phyloP scores from a whole-genome alignment of 129 eudicot genomes.

The Calendula officinalis region DNA sequence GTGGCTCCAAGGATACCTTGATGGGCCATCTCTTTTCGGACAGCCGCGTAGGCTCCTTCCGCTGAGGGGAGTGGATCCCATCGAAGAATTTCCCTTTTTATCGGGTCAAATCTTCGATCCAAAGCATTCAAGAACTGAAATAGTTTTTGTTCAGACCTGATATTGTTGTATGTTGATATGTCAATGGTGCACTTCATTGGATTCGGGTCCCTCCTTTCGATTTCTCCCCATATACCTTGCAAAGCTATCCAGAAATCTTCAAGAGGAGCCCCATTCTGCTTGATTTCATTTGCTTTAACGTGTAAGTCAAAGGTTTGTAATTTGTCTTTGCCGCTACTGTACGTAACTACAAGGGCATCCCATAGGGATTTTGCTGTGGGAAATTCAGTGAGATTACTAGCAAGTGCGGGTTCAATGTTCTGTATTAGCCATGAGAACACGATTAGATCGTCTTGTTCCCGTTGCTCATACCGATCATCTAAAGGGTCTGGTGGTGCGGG shows the following conservation, averaged over 20 bases:
- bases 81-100: neutral
- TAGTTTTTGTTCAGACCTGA: neutral
- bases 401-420: neutral
- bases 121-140: neutral
- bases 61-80: neutral
- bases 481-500: constrained; percentile 4
- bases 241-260: constrained; percentile 7
- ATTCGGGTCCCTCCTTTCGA: neutral
- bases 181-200: constrained; percentile 3
- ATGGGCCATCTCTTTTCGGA: neutral
- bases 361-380: constrained; percentile 1
- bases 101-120: neutral
- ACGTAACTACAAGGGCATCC: neutral
- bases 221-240: neutral
- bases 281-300: neutral
- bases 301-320: neutral
- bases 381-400: neutral
- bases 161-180: neutral
- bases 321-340: neutral
- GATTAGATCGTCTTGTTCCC: constrained; percentile 8
- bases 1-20: constrained; percentile 2
- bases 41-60: neutral
- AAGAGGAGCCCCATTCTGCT: neutral
- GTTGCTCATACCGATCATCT: neutral
- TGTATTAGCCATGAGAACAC: neutral